These are phyloP conservation scores for Lentinula aciculospora DNA, from an alignment of 768 basidiomycete genomes.

Conservation along the genomic window DNA sequence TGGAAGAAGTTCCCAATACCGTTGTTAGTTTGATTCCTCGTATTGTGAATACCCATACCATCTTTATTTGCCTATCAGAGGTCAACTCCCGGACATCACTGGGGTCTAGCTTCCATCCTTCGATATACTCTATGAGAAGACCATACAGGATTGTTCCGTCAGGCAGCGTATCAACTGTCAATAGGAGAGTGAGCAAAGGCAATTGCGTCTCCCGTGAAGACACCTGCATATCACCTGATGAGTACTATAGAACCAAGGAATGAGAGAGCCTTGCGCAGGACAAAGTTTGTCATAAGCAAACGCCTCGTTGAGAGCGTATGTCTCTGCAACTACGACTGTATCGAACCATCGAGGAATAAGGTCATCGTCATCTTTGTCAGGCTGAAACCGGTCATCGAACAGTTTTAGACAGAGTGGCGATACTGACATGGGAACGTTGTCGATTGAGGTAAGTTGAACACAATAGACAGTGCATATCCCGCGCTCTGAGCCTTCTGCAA, in stretches of 20 bases:
- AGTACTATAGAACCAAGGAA: conserved; percentile 22
- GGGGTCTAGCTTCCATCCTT: neutral
- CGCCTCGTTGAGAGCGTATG: conserved; percentile 15
- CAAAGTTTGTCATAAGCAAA: conserved; percentile 18
- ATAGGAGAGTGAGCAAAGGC: neutral
- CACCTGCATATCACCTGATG: conserved; percentile 14
- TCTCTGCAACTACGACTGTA: conserved; percentile 12
- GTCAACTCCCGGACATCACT: conserved; percentile 7
- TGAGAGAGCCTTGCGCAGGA: conserved; percentile 17
- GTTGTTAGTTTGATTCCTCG: neutral
- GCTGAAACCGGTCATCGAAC: conserved; percentile 18
- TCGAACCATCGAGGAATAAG: neutral
- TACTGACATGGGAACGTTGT: conserved; percentile 10
- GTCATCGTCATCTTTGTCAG: conserved; percentile 6
- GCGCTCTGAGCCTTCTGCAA: conserved; percentile 6
- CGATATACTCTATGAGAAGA: neutral
- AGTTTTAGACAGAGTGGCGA: conserved; percentile 15
- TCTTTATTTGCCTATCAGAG: conserved; percentile 13
- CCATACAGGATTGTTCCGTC: neutral
- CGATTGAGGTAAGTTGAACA: conserved; percentile 16
- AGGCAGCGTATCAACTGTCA: neutral
- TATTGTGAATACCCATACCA: conserved; percentile 9
- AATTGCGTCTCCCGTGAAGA: neutral
- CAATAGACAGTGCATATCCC: conserved; percentile 11
- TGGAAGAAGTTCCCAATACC: neutral